Evolutionary conservation across 306 rosid species (phyloP).

Genomic region (Ceratonia siliqua): DNA sequence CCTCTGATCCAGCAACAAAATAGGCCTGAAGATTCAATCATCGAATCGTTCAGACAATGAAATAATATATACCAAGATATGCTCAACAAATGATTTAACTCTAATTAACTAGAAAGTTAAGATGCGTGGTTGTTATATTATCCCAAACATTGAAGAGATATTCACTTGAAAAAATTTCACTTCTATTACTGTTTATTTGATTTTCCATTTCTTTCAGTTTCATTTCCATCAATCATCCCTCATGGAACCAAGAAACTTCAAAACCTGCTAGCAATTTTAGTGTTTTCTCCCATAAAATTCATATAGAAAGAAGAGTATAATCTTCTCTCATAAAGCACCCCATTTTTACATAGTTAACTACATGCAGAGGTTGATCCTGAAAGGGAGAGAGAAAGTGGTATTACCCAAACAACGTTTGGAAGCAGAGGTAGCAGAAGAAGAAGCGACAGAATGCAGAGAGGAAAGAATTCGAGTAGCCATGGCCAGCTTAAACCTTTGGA

Average conservation of each 20-base stretch:
- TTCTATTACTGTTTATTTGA: not conserved
- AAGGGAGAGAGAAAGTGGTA: not conserved
- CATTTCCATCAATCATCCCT: no score
- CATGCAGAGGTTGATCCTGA: not conserved
- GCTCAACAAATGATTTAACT: not conserved
- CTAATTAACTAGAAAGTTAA: not conserved
- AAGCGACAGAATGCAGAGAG: slow-evolving; percentile 16
- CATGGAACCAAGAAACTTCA: not conserved
- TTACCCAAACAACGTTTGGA: slow-evolving; percentile 40
- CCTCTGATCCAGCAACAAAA: slow-evolving; percentile 34
- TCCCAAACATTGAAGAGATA: no score
- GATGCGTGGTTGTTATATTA: not conserved
- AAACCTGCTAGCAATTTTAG: not conserved
- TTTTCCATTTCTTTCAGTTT: not conserved
- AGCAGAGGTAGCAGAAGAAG: slow-evolving; percentile 30
- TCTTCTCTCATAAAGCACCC: not conserved
- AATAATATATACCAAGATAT: not conserved
- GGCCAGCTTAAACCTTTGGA: slow-evolving; percentile 2
- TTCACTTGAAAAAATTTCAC: not conserved
- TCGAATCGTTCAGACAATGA: not conserved
- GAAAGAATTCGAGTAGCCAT: slow-evolving; percentile 41
- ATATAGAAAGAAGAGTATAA: not conserved
- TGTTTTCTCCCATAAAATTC: not conserved
- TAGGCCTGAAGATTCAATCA: slow-evolving; percentile 38
- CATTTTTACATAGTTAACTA: not conserved